These are phyloP conservation scores for Pharnaceum exiguum DNA, from an alignment of 148 eudicot genomes.

Conservation along the genomic window DNA sequence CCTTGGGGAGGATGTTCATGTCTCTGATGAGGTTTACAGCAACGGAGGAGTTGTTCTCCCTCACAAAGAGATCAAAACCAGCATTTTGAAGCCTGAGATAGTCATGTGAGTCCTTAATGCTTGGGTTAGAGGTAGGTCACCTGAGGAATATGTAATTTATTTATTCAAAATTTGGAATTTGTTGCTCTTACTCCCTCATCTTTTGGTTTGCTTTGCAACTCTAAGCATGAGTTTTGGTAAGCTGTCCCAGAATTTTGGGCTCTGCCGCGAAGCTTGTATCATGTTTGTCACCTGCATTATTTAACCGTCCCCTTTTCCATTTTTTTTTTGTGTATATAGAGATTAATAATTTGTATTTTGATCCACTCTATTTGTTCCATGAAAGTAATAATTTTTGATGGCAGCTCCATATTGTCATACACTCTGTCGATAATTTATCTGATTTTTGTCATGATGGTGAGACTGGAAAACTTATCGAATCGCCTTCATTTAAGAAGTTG, in stretches of 20 bases:
- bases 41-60: constrained; percentile 91
- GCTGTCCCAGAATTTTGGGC: neutral
- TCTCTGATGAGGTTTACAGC: constrained; percentile 77
- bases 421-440: too few relatives aligned
- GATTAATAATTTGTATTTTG: constrained; percentile 6
- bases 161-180: neutral
- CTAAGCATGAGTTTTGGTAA: constrained; percentile 6
- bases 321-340: constrained; percentile 7
- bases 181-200: neutral
- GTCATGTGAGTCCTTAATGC: constrained; percentile 51
- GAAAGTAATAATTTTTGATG: neutral
- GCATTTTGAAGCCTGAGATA: constrained; percentile 92
- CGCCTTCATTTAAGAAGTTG: too few relatives aligned
- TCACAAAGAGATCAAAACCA: constrained; percentile 83
- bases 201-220: neutral
- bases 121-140: neutral
- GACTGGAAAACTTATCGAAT: too few relatives aligned
- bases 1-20: constrained; percentile 87
- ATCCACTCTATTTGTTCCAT: neutral
- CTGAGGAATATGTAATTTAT: constrained; percentile 18
- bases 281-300: too few relatives aligned
- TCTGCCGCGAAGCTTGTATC: constrained; percentile 6
- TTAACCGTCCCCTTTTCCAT: neutral
- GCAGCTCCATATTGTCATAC: too few relatives aligned
- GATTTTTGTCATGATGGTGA: too few relatives aligned